phyloP scores from a whole-genome alignment of 768 basidiomycete genomes.

The Gymnopilus dilepis region DNA sequence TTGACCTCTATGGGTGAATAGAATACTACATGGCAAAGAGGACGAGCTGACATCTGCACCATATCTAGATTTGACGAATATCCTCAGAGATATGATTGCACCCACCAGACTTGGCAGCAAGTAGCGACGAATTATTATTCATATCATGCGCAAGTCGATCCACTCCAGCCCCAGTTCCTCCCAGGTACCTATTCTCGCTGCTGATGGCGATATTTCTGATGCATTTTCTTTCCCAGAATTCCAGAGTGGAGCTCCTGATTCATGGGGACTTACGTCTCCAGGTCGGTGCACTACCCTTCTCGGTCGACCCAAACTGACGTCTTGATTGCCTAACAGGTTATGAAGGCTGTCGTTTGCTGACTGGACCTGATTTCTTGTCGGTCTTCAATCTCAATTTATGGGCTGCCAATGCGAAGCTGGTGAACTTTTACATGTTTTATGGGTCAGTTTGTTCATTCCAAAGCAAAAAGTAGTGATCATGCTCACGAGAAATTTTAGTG shows the following conservation, averaged over 20 bases:
- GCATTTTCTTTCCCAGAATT: slow-evolving; percentile 43
- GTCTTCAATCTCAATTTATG: slow-evolving; percentile 81
- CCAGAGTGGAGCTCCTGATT: slow-evolving; percentile 79
- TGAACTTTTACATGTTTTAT: slow-evolving; percentile 87
- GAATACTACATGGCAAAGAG: background rate
- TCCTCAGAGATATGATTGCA: slow-evolving; percentile 83
- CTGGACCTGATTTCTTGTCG: slow-evolving; percentile 73
- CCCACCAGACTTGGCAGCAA: slow-evolving; percentile 72
- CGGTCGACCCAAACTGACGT: background rate
- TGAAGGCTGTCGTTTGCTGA: slow-evolving; percentile 63
- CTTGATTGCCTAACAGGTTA: slow-evolving; percentile 62
- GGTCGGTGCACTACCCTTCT: slow-evolving; percentile 39
- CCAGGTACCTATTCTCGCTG: slow-evolving; percentile 50
- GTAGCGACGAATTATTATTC: slow-evolving; percentile 64
- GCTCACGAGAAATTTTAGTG: slow-evolving; percentile 45
- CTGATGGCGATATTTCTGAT: background rate
- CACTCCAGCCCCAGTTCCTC: slow-evolving; percentile 69
- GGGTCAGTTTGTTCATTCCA: slow-evolving; percentile 50
- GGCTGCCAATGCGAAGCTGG: slow-evolving; percentile 81
- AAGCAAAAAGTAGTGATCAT: background rate
- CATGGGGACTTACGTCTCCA: slow-evolving; percentile 78
- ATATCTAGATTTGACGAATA: slow-evolving; percentile 63
- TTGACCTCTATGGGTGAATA: slow-evolving; percentile 72
- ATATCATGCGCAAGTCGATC: slow-evolving; percentile 59
- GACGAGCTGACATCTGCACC: background rate